phyloP scores from a whole-genome alignment of 805 yeast species.

The Kluyveromyces nonfermentans region DNA sequence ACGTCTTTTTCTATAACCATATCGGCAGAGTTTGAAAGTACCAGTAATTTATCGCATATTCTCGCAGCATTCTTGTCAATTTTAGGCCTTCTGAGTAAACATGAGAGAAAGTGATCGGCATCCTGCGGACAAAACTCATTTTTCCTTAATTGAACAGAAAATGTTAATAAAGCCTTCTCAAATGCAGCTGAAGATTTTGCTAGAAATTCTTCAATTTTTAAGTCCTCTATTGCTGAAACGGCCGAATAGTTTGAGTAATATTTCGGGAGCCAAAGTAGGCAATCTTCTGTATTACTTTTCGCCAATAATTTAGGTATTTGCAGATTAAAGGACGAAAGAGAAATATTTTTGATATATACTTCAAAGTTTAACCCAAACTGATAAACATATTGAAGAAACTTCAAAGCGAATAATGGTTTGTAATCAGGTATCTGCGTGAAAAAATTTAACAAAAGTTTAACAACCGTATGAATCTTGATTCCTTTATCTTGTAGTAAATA shows the following conservation, averaged over 20 bases:
- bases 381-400: slow-evolving; percentile 23
- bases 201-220: not conserved
- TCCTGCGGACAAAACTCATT: not conserved
- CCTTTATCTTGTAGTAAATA: slow-evolving; percentile 15
- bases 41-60: slow-evolving; percentile 16
- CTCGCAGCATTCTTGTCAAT: not conserved
- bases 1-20: not conserved
- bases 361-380: slow-evolving; percentile 17
- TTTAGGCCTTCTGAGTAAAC: not conserved
- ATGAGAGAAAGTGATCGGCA: not conserved
- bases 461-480: slow-evolving; percentile 14
- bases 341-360: slow-evolving; percentile 18
- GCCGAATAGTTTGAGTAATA: not conserved
- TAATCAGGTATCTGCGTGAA: slow-evolving; percentile 13
- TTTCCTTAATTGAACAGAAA: not conserved
- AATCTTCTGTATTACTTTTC: not conserved
- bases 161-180: not conserved
- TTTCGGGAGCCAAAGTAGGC: not conserved
- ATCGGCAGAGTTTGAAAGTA: slow-evolving; percentile 14
- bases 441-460: slow-evolving; percentile 21
- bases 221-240: too few relatives aligned
- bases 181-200: not conserved
- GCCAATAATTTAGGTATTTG: slow-evolving; percentile 8
- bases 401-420: slow-evolving; percentile 22
- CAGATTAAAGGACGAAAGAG: slow-evolving; percentile 9